Evolutionary conservation across 345 rosid genomes (phyloP).

Genomic region (Aquilaria yunnanensis): DNA sequence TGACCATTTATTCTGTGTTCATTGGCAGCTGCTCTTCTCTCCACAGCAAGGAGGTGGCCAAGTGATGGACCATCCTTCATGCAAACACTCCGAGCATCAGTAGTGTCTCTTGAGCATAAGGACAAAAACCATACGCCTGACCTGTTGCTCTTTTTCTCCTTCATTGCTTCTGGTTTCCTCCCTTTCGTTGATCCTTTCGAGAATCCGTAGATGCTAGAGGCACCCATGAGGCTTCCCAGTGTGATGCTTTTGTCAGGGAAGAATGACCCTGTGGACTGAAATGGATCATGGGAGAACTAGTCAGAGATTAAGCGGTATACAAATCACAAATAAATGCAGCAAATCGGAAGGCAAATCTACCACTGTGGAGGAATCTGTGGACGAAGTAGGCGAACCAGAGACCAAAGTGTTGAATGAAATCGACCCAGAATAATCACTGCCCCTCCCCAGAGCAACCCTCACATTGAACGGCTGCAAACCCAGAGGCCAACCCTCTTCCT

Average conservation of each 20-base stretch:
- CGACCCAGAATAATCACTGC: conserved; percentile 25
- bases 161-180: conserved; percentile 25
- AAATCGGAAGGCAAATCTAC: too few relatives aligned
- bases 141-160: conserved; percentile 18
- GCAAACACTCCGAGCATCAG: conserved; percentile 16
- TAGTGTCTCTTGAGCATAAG: conserved; percentile 36
- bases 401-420: conserved; percentile 31
- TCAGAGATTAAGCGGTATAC: conserved; percentile 30
- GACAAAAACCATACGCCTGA: conserved; percentile 34
- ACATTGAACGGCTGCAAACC: conserved; percentile 34
- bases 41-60: conserved; percentile 43
- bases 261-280: conserved; percentile 65
- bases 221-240: conserved; percentile 63
- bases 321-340: conserved; percentile 25
- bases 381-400: conserved; percentile 30
- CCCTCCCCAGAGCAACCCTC: conserved; percentile 22
- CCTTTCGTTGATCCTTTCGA: conserved; percentile 42
- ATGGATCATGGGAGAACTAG: conserved; percentile 7
- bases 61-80: conserved; percentile 29
- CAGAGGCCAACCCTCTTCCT: conserved; percentile 46
- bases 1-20: conserved; percentile 17
- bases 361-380: conserved; percentile 23
- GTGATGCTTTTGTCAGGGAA: conserved; percentile 63
- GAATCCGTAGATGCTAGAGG: conserved; percentile 38
- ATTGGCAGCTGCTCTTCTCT: conserved; percentile 33